Conservation (phyloP, 2,329 filamentous ascomycete species). For the Botrytis cinerea region DNA sequence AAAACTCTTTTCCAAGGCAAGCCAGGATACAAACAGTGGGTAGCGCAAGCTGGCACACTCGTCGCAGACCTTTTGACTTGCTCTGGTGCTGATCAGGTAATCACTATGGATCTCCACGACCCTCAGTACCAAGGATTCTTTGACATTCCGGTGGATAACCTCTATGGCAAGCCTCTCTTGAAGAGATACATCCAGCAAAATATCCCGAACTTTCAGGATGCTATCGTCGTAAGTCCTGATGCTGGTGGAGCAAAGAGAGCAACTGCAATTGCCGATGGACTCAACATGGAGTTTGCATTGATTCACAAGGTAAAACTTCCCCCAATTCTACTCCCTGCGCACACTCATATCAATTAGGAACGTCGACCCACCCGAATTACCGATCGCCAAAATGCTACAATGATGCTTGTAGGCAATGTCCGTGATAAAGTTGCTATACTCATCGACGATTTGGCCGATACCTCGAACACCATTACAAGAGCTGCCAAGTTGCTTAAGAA, state of each 20-base stretch:
- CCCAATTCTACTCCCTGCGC: constrained; percentile 39
- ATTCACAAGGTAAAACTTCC: constrained; percentile 82
- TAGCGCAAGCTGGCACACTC: constrained; percentile 92
- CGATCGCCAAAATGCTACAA: constrained; percentile 86
- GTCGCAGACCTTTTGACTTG: constrained; percentile 93
- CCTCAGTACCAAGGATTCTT: constrained; percentile 99
- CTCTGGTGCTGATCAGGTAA: constrained; percentile 93
- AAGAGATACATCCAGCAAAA: constrained; percentile 74
- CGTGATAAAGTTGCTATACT: constrained; percentile 80
- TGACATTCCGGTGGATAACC: constrained; percentile 96
- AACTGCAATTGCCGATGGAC: constrained; percentile 88
- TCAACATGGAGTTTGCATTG: constrained; percentile 93
- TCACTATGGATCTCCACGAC: constrained; percentile 96
- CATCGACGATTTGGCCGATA: constrained; percentile 92
- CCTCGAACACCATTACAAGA: constrained; percentile 93
- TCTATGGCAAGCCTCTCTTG: constrained; percentile 79
- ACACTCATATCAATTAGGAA: constrained; percentile 59
- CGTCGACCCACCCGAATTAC: constrained; percentile 84
- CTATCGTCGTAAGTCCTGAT: constrained; percentile 93
- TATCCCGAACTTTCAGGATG: constrained; percentile 76
- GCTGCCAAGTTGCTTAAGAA: constrained; percentile 97
- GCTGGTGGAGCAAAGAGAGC: constrained; percentile 95
- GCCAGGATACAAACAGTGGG: constrained; percentile 97
- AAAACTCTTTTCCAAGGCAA: constrained; percentile 71
- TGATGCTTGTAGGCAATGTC: constrained; percentile 94